Evolutionary conservation across 2,329 filamentous ascomycete species (phyloP).

Genomic region (Cladophialophora psammophila): DNA sequence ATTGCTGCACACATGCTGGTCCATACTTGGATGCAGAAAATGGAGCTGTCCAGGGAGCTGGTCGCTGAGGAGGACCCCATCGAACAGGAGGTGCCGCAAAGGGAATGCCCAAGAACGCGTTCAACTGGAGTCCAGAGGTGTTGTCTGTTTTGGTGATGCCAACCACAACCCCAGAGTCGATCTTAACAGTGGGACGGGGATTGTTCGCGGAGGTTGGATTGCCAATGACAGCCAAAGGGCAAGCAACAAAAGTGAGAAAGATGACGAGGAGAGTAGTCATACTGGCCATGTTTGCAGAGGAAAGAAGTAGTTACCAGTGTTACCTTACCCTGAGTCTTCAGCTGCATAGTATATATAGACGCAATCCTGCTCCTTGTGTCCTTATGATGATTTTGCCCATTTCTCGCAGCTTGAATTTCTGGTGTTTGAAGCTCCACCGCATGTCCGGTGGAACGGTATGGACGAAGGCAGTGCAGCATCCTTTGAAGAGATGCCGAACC

Average conservation of each 20-base stretch:
- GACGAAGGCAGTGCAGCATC: neutral
- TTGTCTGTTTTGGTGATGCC: slow-evolving; percentile 40
- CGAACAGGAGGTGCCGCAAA: slow-evolving; percentile 40
- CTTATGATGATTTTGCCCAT: neutral
- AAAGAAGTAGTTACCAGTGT: too few species aligned
- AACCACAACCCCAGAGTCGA: slow-evolving; percentile 39
- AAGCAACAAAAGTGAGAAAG: slow-evolving; percentile 4
- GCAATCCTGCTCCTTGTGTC: neutral
- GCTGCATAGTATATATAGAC: too few species aligned
- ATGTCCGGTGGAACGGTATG: neutral
- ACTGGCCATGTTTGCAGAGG: slow-evolving; percentile 1
- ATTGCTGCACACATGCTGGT: slow-evolving; percentile 43
- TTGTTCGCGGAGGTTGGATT: neutral
- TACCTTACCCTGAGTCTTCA: too few species aligned
- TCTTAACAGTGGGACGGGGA: slow-evolving; percentile 32
- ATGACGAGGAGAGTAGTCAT: neutral
- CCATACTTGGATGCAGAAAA: slow-evolving; percentile 40
- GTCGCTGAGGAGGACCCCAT: slow-evolving; percentile 39
- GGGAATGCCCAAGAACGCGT: slow-evolving; percentile 44
- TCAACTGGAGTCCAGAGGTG: slow-evolving; percentile 35
- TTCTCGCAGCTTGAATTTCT: neutral
- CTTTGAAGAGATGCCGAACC: slow-evolving; percentile 8
- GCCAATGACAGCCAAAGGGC: neutral
- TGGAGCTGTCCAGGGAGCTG: slow-evolving; percentile 30
- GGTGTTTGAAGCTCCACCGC: neutral